Base-by-base conservation (phyloP, 306 rosid species). In the Erythrophleum fordii region DNA sequence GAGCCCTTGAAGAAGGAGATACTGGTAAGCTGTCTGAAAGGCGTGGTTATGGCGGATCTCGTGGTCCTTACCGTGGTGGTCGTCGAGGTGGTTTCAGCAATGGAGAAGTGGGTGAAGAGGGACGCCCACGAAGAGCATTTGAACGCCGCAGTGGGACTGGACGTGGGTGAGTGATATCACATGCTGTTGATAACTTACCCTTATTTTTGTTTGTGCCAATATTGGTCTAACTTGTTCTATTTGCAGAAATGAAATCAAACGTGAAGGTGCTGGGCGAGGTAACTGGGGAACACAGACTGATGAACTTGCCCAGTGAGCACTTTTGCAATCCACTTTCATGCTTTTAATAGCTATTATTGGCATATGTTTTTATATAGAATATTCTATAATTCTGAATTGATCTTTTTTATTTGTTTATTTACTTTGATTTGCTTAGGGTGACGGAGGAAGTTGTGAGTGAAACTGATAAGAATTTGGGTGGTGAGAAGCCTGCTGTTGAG, bases 81-180 rank as follows among this genome's bases (percentile, higher is more conserved):
- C 97, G 92, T 35, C 94, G 97, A 7, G 95, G 95, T 78, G 94
- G 91, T 39, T 96, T 83, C 22, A 88, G 85, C 82, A 90, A 88
- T 77, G 99, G 93, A 8, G 97, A 96, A 60, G 87, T 6, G 60
- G 90, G 85, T 69, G 98, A 93, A 56, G 99, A 85, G 2, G 98
- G 92, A 72, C 90, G 83, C 10, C 93, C 97, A 49, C 85, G 88
- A 46, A 88, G 99, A 80, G 45, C 41, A 76, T 89, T 70, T 89
- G 99, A 96, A 9, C 97, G 99, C 74, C 97, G 76, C 72, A 96
- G 98, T 77, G 99, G 99, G 75, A 90, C 97, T 82, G 98, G 99
- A 12, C 89, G 91, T 23, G 94, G 98, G 99, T 96, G 53, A 80
- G 48, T 78, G 81, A 64, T 64, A 17, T 44, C 44, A 3, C 22